Evolutionary conservation across 2,329 filamentous ascomycete species (phyloP).

Genomic region (Paecilomyces niveus): DNA sequence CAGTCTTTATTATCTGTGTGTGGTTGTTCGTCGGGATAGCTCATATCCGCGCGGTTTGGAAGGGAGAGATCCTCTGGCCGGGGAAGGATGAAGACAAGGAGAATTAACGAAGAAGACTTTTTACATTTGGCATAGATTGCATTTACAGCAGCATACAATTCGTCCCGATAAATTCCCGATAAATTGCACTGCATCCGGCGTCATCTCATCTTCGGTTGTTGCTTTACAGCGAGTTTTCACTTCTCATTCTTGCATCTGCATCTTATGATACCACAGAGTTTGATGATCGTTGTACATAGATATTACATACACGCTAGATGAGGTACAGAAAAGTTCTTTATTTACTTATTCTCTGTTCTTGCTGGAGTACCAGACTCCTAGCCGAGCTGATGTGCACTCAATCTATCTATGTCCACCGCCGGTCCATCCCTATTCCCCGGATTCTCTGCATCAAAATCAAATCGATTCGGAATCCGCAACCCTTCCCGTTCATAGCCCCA

Average conservation of each 20-base stretch:
- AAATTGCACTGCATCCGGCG: background rate
- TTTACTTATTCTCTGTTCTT: background rate
- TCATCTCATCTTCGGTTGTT: background rate
- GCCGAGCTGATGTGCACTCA: too few relatives aligned
- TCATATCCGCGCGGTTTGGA: background rate
- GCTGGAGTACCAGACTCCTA: background rate
- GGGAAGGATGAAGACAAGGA: background rate
- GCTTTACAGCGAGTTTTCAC: background rate
- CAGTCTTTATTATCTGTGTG: background rate
- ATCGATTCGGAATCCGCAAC: slow-evolving; percentile 11
- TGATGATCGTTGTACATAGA: background rate
- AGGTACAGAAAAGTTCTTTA: background rate
- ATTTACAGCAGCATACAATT: background rate
- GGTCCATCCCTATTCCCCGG: background rate
- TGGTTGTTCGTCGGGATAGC: background rate
- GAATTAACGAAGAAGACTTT: background rate
- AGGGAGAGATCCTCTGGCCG: background rate
- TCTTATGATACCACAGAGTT: background rate
- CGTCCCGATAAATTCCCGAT: background rate
- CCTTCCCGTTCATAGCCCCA: slow-evolving; percentile 3
- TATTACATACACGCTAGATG: background rate
- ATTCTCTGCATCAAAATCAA: slow-evolving; percentile 13
- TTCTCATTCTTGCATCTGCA: background rate
- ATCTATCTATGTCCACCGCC: background rate
- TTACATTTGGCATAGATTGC: background rate